A percentile compares a stretch with the other conserved stretches of the same genome.
Conservation (phyloP, 2,329 filamentous ascomycete species). For the Drechslerella coelobrocha region DNA sequence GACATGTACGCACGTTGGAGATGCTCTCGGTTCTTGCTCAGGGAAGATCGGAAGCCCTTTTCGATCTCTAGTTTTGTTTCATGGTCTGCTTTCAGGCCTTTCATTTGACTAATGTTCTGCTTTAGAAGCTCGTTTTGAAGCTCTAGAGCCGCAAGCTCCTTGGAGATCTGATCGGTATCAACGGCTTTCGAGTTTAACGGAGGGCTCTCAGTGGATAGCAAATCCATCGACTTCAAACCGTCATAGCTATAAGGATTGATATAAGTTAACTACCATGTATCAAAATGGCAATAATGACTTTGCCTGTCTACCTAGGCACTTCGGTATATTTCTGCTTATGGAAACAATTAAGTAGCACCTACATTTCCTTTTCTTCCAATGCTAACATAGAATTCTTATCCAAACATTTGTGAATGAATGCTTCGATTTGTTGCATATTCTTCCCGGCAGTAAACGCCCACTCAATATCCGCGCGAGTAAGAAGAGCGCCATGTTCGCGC, state of each 20-base stretch:
- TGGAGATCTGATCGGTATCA: slow-evolving; percentile 17
- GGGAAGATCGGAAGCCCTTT: slow-evolving; percentile 11
- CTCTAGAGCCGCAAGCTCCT: slow-evolving; percentile 27
- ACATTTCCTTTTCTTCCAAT: slow-evolving; percentile 63
- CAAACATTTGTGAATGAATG: slow-evolving; percentile 62
- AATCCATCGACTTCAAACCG: slow-evolving; percentile 26
- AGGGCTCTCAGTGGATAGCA: slow-evolving; percentile 15
- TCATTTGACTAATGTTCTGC: slow-evolving; percentile 22
- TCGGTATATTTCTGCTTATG: too few relatives aligned
- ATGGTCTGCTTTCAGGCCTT: slow-evolving; percentile 26
- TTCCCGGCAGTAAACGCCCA: slow-evolving; percentile 61
- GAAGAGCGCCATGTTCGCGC: slow-evolving; percentile 60
- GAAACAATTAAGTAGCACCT: slow-evolving; percentile 50
- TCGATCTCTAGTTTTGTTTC: slow-evolving; percentile 28
- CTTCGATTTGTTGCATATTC: slow-evolving; percentile 58
- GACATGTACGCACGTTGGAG: slow-evolving; percentile 41
- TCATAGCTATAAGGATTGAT: slow-evolving; percentile 21
- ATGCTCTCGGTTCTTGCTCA: slow-evolving; percentile 28
- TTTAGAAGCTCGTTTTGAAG: slow-evolving; percentile 41
- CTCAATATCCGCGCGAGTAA: slow-evolving; percentile 61
- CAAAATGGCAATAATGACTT: neutral
- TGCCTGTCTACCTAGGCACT: too few relatives aligned
- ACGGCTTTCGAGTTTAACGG: slow-evolving; percentile 20
- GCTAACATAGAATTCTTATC: slow-evolving; percentile 61
- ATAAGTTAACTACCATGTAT: neutral